Evolutionary conservation across 208 protist genomes (phyloP).

Genomic region (Leptomonas seymouri): DNA sequence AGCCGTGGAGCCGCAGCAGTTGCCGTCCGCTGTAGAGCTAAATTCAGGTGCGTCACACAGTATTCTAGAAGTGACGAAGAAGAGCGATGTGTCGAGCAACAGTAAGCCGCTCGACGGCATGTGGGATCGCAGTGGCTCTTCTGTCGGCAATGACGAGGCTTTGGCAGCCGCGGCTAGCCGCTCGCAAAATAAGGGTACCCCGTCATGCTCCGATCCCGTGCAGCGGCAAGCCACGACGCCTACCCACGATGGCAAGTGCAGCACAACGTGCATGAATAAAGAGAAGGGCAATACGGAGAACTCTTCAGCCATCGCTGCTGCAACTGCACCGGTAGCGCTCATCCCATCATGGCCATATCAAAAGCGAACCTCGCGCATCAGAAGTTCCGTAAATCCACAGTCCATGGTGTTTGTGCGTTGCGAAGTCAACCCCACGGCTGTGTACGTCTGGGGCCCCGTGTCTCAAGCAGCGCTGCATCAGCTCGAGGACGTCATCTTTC

Average conservation of each 20-base stretch:
- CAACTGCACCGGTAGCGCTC: neutral
- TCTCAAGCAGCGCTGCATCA: conserved; percentile 40
- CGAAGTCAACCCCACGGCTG: conserved; percentile 55
- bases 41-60: too few relatives aligned
- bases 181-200: too few relatives aligned
- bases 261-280: neutral
- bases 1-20: neutral
- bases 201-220: too few relatives aligned
- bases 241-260: neutral
- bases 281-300: too few relatives aligned
- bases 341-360: neutral
- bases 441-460: conserved; percentile 51
- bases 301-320: too few relatives aligned
- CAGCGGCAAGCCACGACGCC: too few relatives aligned
- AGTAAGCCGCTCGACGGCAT: neutral
- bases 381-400: conserved; percentile 5
- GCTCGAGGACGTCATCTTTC: conserved; percentile 57
- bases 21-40: too few relatives aligned
- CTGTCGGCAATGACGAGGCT: too few relatives aligned
- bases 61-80: too few relatives aligned
- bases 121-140: neutral
- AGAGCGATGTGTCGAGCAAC: neutral
- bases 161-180: too few relatives aligned
- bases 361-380: conserved; percentile 1
- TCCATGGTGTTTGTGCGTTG: conserved; percentile 59